Evolutionary conservation across 2,329 filamentous ascomycete genomes (phyloP).

Genomic region (Aureobasidium namibiae): DNA sequence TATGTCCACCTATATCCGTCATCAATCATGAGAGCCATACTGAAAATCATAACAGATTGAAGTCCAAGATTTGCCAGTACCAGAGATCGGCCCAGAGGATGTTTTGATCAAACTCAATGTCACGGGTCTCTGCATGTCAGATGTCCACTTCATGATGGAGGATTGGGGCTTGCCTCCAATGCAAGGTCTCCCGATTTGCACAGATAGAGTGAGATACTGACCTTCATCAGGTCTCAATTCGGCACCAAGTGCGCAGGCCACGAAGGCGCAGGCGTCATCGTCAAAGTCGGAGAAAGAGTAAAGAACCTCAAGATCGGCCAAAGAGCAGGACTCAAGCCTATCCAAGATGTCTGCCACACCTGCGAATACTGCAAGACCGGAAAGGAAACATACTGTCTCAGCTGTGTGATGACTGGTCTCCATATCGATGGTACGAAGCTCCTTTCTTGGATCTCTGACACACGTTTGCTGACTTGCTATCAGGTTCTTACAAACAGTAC

Average conservation of each 20-base stretch:
- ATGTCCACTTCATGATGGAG: constrained; percentile 50
- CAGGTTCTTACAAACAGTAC: constrained; percentile 53
- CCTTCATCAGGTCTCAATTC: constrained; percentile 19
- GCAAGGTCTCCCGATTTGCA: constrained; percentile 13
- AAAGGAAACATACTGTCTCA: constrained; percentile 45
- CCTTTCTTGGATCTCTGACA: too few relatives aligned
- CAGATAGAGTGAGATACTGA: not conserved
- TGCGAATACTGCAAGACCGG: constrained; percentile 45
- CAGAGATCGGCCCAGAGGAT: constrained; percentile 44
- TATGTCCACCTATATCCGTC: not conserved
- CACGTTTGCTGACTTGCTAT: not conserved
- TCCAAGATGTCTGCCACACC: constrained; percentile 43
- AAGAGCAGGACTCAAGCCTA: constrained; percentile 44
- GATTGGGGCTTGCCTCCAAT: constrained; percentile 44
- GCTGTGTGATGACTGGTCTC: constrained; percentile 40
- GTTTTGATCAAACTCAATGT: constrained; percentile 49
- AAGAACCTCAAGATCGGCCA: constrained; percentile 47
- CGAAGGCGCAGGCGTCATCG: constrained; percentile 51
- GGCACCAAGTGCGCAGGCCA: constrained; percentile 40
- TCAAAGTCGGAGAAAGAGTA: constrained; percentile 47
- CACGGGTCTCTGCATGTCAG: constrained; percentile 50
- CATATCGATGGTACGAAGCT: constrained; percentile 24
- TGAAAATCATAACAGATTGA: constrained; percentile 23
- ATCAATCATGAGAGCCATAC: not conserved
- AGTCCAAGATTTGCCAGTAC: constrained; percentile 41